phyloP scores from a whole-genome alignment of 1,139 yeast species.

The Petasospora fabianii region DNA sequence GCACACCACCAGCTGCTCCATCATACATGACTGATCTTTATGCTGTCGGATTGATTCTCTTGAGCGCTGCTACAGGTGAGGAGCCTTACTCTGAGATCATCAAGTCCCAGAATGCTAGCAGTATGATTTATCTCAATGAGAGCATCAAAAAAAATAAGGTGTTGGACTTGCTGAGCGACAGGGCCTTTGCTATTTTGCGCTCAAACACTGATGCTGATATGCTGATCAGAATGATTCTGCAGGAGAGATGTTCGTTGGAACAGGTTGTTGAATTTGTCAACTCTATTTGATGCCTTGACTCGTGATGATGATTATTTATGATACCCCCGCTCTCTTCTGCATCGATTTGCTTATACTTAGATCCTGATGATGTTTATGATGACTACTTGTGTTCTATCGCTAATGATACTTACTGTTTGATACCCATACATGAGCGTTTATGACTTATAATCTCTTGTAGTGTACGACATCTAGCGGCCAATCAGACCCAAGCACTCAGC shows the following conservation, averaged over 20 bases:
- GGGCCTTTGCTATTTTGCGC: conserved; percentile 5
- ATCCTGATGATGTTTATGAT: too few relatives aligned
- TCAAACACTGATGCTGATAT: conserved; percentile 10
- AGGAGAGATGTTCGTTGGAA: conserved; percentile 13
- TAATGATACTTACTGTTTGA: too few relatives aligned
- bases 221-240: conserved; percentile 16
- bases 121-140: conserved; percentile 18
- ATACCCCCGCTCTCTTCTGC: not conserved
- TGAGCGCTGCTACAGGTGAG: conserved; percentile 33
- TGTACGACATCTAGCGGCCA: too few relatives aligned
- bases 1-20: conserved; percentile 25
- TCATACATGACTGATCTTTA: conserved; percentile 30
- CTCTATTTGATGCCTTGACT: conserved; percentile 1
- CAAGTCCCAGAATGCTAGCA: conserved; percentile 5
- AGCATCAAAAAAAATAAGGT: conserved; percentile 23
- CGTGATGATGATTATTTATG: not conserved
- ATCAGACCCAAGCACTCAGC: too few relatives aligned
- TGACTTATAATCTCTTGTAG: too few relatives aligned
- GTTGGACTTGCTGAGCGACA: conserved; percentile 13
- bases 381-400: too few relatives aligned
- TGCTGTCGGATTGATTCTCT: conserved; percentile 33
- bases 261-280: conserved; percentile 10
- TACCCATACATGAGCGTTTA: too few relatives aligned
- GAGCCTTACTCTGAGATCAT: conserved; percentile 29
- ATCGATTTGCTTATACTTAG: too few relatives aligned